Base-by-base conservation (phyloP, 2,329 filamentous ascomycete genomes). In the Colletotrichum sp. region DNA sequence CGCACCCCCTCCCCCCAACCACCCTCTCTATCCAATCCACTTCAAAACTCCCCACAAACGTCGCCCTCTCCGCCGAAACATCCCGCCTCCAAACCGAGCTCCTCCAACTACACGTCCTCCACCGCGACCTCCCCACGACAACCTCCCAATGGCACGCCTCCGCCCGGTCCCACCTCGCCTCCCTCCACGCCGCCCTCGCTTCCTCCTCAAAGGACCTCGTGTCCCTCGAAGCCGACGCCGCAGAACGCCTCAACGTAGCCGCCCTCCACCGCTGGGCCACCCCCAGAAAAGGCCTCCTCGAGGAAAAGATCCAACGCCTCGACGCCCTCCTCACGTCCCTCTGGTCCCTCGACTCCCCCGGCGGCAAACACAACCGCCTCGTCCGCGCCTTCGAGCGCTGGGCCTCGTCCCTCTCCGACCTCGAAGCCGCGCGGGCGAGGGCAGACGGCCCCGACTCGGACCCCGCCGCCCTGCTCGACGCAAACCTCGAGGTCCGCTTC, bases 41-140 rank as follows among this genome's bases (percentile, higher is more conserved):
- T n/a, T 90, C 90, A 34, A 92, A 92, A 79, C 86, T 90, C 4
- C 90, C 92, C 7, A 86, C 89, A 79, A 93, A 92, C 80, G 83
- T 92, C 16, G 90, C 90, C 69, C 84, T 89, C 32, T 90, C 90
- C 2, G 90, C 89, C 67, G 90, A 92, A 81, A 92, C 88, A 9
- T 87, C 86, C 64, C 88, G 87, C 48, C 84, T 93, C 8, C 93
- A 94, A 81, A 89, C 92, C 3, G 91, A 93, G 80, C 86, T 94
- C 3, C 84, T 94, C 28, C 92, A 94, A 79, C 85, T 94, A 9
- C 91, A 93, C 64, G 84, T 94, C 9, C 81, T 94, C 26, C 92
- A 94, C 81, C 88, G 89, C 77, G 88, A 89, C 69, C 88, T 90
- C 5, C 82, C 82, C 3, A 76, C 81, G 4, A 87, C 87, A 1